A percentile compares a stretch with the other conserved stretches of the same genome.
phyloP scores from a whole-genome alignment of 495 filamentous ascomycete species.

The Letharia lupina region DNA sequence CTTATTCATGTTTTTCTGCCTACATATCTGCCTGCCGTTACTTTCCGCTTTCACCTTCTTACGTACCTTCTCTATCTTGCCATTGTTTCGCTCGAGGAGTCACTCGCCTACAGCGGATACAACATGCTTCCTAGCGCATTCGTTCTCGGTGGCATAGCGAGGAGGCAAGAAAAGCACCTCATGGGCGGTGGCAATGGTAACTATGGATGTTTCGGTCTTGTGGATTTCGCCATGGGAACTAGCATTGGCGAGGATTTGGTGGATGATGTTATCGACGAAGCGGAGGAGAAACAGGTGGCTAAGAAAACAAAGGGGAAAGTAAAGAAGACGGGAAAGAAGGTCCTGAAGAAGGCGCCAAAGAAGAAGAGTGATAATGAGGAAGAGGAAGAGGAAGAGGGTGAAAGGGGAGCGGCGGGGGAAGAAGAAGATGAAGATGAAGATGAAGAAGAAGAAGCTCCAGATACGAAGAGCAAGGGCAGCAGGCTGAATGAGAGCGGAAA shows the following conservation, averaged over 20 bases:
- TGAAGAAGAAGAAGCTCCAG: slow-evolving; percentile 6
- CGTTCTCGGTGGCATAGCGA: slow-evolving; percentile 64
- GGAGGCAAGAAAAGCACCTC: slow-evolving; percentile 61
- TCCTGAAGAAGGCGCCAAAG: slow-evolving; percentile 18
- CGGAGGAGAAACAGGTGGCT: slow-evolving; percentile 49
- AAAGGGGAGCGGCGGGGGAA: not conserved
- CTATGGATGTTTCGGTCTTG: slow-evolving; percentile 65
- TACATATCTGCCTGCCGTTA: slow-evolving; percentile 58
- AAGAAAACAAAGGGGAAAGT: slow-evolving; percentile 37
- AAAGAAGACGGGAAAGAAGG: slow-evolving; percentile 33
- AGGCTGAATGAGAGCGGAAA: not conserved
- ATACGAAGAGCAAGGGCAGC: slow-evolving; percentile 1
- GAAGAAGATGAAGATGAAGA: not conserved
- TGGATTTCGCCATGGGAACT: slow-evolving; percentile 73
- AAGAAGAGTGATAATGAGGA: slow-evolving; percentile 5
- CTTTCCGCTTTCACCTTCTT: slow-evolving; percentile 65
- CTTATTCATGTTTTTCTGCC: slow-evolving; percentile 63
- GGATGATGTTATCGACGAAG: slow-evolving; percentile 49
- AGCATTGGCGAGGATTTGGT: slow-evolving; percentile 48
- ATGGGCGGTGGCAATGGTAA: slow-evolving; percentile 55
- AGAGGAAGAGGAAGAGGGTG: not conserved
- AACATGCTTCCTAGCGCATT: slow-evolving; percentile 60
- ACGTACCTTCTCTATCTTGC: slow-evolving; percentile 66
- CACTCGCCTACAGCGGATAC: slow-evolving; percentile 71
- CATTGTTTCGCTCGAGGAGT: slow-evolving; percentile 66